A percentile compares a stretch with the other conserved stretches of the same genome.
Evolutionary conservation across 305 asterid genomes (phyloP).

Genomic region (Withania somnifera): DNA sequence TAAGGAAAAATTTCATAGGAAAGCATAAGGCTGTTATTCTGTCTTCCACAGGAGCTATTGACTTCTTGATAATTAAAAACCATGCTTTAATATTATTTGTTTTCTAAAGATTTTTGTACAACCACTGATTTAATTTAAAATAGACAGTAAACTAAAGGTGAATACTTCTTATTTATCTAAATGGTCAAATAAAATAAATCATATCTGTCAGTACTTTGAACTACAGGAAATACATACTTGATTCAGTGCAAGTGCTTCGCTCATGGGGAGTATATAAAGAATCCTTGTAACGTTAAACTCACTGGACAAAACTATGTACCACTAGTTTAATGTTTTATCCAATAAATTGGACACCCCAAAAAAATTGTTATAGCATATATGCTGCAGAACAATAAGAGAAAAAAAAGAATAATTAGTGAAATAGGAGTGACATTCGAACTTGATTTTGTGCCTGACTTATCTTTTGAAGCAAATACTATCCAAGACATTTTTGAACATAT

Average conservation of each 20-base stretch:
- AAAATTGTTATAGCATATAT: too few relatives aligned
- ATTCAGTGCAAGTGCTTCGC: neutral
- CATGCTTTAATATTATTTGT: neutral
- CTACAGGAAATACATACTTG: neutral
- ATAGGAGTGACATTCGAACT: too few relatives aligned
- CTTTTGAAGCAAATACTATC: too few relatives aligned
- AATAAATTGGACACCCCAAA: neutral
- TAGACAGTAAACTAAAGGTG: neutral
- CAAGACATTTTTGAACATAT: too few relatives aligned
- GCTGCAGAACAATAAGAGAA: neutral
- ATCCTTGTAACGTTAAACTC: neutral
- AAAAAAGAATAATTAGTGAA: neutral
- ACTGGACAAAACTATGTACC: neutral
- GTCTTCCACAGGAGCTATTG: neutral
- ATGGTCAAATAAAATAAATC: neutral
- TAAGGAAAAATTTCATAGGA: neutral
- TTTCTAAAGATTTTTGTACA: neutral
- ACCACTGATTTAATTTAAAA: too few relatives aligned
- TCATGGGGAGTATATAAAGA: neutral
- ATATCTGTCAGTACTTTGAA: neutral
- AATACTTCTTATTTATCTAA: neutral
- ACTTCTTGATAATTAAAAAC: neutral
- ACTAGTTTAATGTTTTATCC: neutral
- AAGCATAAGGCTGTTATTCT: neutral
- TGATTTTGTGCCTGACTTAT: too few relatives aligned